phyloP scores from a whole-genome alignment of 1,284 basidiomycete genomes.

The Cryptococcus depauperatus region DNA sequence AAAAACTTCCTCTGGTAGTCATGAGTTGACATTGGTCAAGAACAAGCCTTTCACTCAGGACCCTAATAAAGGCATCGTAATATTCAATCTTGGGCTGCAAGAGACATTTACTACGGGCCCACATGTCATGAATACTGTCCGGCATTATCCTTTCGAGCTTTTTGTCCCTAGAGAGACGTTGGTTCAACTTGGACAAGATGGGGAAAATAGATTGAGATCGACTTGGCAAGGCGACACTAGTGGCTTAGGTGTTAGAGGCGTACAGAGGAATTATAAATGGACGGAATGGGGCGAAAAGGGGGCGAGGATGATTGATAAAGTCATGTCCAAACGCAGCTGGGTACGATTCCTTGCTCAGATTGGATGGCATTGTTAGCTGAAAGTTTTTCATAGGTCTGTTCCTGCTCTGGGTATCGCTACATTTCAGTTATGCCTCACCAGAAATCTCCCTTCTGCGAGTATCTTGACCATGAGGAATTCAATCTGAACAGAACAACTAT shows the following conservation, averaged over 20 bases:
- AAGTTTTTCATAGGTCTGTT: constrained; percentile 35
- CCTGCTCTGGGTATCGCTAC: constrained; percentile 42
- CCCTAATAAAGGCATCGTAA: constrained; percentile 35
- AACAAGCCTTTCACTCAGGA: constrained; percentile 40
- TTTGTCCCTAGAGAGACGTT: constrained; percentile 49
- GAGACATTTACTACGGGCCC: constrained; percentile 1
- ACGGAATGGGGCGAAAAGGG: constrained; percentile 34
- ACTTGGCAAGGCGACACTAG: constrained; percentile 41
- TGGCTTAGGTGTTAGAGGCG: constrained; percentile 13
- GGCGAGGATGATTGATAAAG: constrained; percentile 27
- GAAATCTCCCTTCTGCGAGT: constrained; percentile 1
- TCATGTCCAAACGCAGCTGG: constrained; percentile 29
- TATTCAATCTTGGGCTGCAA: constrained; percentile 32
- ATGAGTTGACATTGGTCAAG: constrained; percentile 15
- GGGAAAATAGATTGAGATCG: constrained; percentile 27
- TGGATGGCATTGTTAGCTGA: constrained; percentile 1
- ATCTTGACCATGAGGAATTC: constrained; percentile 6
- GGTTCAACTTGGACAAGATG: constrained; percentile 41
- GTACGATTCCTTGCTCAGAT: constrained; percentile 17
- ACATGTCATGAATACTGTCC: background rate
- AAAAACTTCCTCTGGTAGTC: background rate
- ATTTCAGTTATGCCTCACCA: constrained; percentile 19
- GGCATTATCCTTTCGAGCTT: constrained; percentile 39
- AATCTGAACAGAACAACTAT: background rate
- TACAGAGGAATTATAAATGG: constrained; percentile 27